Conservation (phyloP, 495 filamentous ascomycete species). For the Durotheca rogersii region DNA sequence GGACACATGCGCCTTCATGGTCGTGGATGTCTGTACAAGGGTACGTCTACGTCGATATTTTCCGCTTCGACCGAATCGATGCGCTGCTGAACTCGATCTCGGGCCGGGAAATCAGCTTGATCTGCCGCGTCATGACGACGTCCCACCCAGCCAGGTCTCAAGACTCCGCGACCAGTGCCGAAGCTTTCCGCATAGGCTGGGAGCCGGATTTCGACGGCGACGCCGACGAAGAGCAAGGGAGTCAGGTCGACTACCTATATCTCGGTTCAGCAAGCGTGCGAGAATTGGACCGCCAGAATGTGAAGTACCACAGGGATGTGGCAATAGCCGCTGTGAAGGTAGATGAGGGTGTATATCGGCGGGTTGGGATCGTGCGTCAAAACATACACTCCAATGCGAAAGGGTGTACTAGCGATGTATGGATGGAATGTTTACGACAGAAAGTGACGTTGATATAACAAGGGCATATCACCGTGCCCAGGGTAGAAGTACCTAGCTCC, state of each 20-base stretch:
- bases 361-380: background rate
- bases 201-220: background rate
- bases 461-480: background rate
- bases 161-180: no score
- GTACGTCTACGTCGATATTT: background rate
- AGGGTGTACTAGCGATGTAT: background rate
- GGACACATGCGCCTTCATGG: background rate
- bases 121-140: conserved; percentile 1
- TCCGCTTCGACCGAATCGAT: background rate
- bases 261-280: background rate
- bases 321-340: background rate
- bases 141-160: background rate
- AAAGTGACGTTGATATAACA: conserved; percentile 1
- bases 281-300: background rate
- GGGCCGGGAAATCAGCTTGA: background rate
- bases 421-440: background rate
- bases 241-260: background rate
- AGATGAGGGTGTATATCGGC: background rate
- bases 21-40: conserved; percentile 4
- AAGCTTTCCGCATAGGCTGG: background rate
- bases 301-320: background rate
- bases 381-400: background rate
- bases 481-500: no score
- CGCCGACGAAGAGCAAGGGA: background rate
- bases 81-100: background rate